A percentile compares a stretch with the other conserved stretches of the same genome.
These are phyloP conservation scores for Gracilariopsis chorda DNA, from an alignment of 23 red algal genomes.

Conservation along the genomic window DNA sequence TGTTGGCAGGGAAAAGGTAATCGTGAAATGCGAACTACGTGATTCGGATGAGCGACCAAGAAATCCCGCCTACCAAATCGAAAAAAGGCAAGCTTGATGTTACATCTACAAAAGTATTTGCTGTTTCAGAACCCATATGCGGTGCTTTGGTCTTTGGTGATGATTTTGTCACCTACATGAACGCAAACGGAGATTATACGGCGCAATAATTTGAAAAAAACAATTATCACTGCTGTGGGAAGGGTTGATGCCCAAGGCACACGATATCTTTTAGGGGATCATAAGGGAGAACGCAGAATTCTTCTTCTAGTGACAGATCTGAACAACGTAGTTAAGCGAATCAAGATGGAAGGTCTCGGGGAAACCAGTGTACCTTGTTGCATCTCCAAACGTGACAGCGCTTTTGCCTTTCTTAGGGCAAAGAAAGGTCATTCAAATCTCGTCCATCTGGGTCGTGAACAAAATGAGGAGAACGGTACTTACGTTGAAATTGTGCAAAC, in stretches of 20 bases:
- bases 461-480: slow-evolving; percentile 25
- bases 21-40: slow-evolving; percentile 66
- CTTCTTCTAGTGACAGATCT: slow-evolving; percentile 65
- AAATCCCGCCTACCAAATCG: slow-evolving; percentile 55
- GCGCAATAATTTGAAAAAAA: slow-evolving; percentile 40
- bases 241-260: slow-evolving; percentile 63
- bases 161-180: slow-evolving; percentile 63
- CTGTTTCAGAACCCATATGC: slow-evolving; percentile 64
- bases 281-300: slow-evolving; percentile 76
- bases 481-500: slow-evolving; percentile 80
- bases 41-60: slow-evolving; percentile 72
- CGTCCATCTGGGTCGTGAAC: slow-evolving; percentile 42
- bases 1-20: slow-evolving; percentile 35
- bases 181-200: neutral
- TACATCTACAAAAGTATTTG: slow-evolving; percentile 61
- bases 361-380: slow-evolving; percentile 68
- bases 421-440: slow-evolving; percentile 84
- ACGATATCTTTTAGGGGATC: slow-evolving; percentile 87
- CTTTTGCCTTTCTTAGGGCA: slow-evolving; percentile 87
- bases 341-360: slow-evolving; percentile 80
- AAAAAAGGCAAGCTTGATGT: slow-evolving; percentile 62
- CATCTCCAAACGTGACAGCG: slow-evolving; percentile 82
- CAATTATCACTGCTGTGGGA: slow-evolving; percentile 61
- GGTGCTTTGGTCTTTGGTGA: slow-evolving; percentile 85
- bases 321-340: slow-evolving; percentile 10